Evolutionary conservation across 352 stramenopile species (phyloP).

Genomic region (Phytophthora melonis): DNA sequence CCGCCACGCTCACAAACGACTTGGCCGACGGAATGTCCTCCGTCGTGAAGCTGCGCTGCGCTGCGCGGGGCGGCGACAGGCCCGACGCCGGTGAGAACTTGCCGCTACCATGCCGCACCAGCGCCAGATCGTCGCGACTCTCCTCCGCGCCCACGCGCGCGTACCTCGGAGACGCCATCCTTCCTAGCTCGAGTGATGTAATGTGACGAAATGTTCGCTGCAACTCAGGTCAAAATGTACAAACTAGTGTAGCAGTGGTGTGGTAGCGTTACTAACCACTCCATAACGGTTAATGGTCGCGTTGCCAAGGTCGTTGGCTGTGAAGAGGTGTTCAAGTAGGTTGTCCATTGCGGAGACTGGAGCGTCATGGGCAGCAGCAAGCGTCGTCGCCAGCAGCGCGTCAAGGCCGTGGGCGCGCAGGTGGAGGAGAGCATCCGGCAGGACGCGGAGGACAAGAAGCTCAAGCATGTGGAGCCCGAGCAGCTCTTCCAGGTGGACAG

Average conservation of each 20-base stretch:
- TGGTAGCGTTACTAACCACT: background rate
- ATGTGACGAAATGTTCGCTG: background rate
- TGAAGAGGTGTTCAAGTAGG: conserved; percentile 10
- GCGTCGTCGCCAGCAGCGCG: conserved; percentile 70
- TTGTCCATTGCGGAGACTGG: no score
- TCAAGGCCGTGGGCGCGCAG: conserved; percentile 70
- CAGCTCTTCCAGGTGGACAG: conserved; percentile 88
- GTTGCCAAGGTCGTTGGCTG: conserved; percentile 20
- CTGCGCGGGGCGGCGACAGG: conserved; percentile 5
- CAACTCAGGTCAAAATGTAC: conserved; percentile 18
- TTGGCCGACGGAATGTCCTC: conserved; percentile 74
- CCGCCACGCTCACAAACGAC: conserved; percentile 52
- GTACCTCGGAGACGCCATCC: conserved; percentile 31
- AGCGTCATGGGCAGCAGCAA: conserved; percentile 49
- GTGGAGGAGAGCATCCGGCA: conserved; percentile 85
- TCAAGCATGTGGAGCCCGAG: conserved; percentile 72
- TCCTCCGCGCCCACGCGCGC: conserved; percentile 41
- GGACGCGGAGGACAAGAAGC: conserved; percentile 80
- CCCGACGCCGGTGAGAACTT: conserved; percentile 51
- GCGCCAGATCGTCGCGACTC: conserved; percentile 60
- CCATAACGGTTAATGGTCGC: no score
- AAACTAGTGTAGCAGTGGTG: background rate
- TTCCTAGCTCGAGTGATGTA: conserved; percentile 9
- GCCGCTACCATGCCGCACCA: conserved; percentile 49
- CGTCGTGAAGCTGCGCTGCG: conserved; percentile 78